Evolutionary conservation across 768 basidiomycete species (phyloP).

Genomic region (Suillus cothurnatus): DNA sequence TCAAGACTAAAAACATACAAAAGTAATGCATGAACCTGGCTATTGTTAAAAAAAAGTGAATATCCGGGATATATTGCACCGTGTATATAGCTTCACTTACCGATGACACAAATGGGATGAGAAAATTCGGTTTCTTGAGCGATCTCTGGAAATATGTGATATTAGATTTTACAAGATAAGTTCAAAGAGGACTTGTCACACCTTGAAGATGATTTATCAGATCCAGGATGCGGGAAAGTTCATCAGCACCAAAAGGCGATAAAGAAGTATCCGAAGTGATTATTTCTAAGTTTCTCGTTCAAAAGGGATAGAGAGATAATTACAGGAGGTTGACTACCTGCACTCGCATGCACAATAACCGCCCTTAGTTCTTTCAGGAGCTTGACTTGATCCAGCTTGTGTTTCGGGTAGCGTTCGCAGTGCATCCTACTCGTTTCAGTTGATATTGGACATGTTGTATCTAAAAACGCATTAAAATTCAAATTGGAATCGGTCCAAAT

Average conservation of each 20-base stretch:
- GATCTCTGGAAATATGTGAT: not conserved
- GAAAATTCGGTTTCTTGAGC: not conserved
- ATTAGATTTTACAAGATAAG: not conserved
- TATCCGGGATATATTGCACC: not conserved
- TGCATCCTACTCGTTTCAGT: conserved; percentile 11
- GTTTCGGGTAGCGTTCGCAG: conserved; percentile 11
- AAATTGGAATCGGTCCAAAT: not conserved
- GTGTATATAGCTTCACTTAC: not conserved
- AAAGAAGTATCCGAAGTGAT: conserved; percentile 12
- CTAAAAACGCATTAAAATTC: not conserved
- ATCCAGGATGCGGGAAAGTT: conserved; percentile 11
- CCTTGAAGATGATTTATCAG: conserved; percentile 14
- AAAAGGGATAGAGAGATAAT: not conserved
- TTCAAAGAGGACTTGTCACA: not conserved
- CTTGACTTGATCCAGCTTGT: not conserved
- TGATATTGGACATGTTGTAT: not conserved
- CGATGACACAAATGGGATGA: conserved; percentile 7
- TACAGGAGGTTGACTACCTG: conserved; percentile 20
- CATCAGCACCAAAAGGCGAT: conserved; percentile 13
- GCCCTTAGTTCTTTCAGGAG: conserved; percentile 10
- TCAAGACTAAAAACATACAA: conserved; percentile 27
- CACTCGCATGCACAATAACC: conserved; percentile 10
- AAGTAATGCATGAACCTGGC: conserved; percentile 48
- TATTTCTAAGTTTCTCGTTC: conserved; percentile 8
- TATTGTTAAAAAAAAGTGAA: conserved; percentile 18